Base-by-base conservation (phyloP, 148 eudicot genomes). In the Spergularia marina region DNA sequence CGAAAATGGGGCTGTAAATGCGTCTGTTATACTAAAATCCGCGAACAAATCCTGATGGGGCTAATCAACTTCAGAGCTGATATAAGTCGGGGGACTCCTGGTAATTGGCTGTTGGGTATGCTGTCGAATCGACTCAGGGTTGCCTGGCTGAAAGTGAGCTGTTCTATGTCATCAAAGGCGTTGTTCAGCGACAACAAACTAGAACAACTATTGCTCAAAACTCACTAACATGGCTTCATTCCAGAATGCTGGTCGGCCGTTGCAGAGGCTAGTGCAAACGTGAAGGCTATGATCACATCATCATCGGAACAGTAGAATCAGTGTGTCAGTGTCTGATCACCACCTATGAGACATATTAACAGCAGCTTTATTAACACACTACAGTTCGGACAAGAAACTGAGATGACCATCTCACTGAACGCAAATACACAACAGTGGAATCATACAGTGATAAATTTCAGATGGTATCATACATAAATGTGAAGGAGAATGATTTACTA, bases 41-140 rank as follows among this genome's bases (percentile, higher is more conserved):
- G 23, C 47, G 41, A 52, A 70, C 9, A 58, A 15, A 20, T 41
- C 57, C 5, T 54, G 58, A 72, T 55, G 76, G 54, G 7, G 3
- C 63, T n/a, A 74, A 59, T 65, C 59, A 65, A 59, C 56, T 72
- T 66, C 70, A 68, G 49, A 44, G 69, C 51, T 73, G 40, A 55
- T 75, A 66, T 30, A 15, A 52, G 14, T 52, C n/a, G 7, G 10
- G 25, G 3, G n/a, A 44, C 41, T 47, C 44, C 36, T 30, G 36
- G 36, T 52, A 68, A 56, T 58, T 16, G 60, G 67, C 55, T 65
- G 49, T 23, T 55, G 47, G 64, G 41, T 21, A 36, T 62, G 16
- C 2, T 62, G 44, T 25, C 4, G 66, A 34, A 12, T 12, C 14
- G 66, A 5, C 0, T 30, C 49, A 44, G 10, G 49, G 44, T 34